A percentile compares a stretch with the other conserved stretches of the same genome.
These are phyloP conservation scores for Thalia dealbata DNA, from an alignment of 176 grass and related monocot genomes.

Conservation along the genomic window DNA sequence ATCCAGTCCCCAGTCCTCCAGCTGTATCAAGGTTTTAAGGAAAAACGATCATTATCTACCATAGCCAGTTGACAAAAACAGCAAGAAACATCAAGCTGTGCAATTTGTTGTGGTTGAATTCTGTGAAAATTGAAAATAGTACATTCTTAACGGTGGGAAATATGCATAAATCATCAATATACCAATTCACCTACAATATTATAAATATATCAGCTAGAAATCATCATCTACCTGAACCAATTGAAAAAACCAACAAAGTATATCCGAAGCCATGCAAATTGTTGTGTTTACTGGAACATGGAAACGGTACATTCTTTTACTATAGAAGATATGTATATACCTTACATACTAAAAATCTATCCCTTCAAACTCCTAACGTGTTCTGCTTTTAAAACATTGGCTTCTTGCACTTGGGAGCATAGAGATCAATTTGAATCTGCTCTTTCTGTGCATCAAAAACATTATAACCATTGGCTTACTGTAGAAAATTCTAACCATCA, in stretches of 20 bases:
- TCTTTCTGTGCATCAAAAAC: too few relatives aligned
- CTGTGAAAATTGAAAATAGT: background rate
- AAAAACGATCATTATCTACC: background rate
- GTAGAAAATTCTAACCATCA: too few relatives aligned
- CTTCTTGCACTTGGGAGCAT: background rate
- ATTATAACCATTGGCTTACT: too few relatives aligned
- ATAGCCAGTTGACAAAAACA: background rate
- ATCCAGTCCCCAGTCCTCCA: conserved; percentile 56
- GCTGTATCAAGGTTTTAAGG: conserved; percentile 30
- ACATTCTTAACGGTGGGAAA: background rate
- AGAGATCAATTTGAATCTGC: too few relatives aligned
- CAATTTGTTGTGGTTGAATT: background rate
- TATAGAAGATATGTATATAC: background rate
- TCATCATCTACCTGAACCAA: background rate
- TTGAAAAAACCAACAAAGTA: background rate
- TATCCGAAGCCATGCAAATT: background rate
- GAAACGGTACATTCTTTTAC: background rate
- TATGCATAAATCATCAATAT: background rate
- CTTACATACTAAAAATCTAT: background rate
- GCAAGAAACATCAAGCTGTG: background rate
- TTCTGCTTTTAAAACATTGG: background rate
- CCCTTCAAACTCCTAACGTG: background rate
- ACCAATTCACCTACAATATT: background rate
- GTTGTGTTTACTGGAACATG: background rate
- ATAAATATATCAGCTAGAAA: background rate